Percentiles rank a stretch among this genome's conserved stretches.
phyloP scores from a whole-genome alignment of 495 filamentous ascomycete species.

The Trichoderma erinaceum region DNA sequence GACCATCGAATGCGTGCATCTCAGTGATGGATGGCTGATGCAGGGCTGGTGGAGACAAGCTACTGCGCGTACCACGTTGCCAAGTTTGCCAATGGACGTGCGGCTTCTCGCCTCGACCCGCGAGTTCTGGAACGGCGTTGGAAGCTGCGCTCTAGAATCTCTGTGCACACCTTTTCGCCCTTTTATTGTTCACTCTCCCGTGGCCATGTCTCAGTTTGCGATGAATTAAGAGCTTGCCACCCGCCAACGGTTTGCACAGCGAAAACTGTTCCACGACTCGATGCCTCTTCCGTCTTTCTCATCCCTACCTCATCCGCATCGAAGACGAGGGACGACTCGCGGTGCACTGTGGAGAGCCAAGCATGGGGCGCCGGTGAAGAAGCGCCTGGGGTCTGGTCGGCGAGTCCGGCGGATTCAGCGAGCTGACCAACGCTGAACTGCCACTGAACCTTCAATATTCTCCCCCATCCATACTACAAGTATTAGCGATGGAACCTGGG shows the following conservation, averaged over 20 bases:
- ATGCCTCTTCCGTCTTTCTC: background rate
- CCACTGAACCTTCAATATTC: background rate
- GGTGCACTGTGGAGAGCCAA: background rate
- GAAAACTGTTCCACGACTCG: no score
- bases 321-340: background rate
- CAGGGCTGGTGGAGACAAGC: background rate
- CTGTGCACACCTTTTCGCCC: background rate
- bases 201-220: no score
- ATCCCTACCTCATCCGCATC: background rate
- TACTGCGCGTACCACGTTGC: constrained; percentile 13
- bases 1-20: no score
- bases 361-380: background rate
- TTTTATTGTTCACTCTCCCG: background rate
- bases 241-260: background rate
- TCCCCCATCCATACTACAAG: no score
- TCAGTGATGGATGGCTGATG: background rate
- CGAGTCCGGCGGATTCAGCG: constrained; percentile 2
- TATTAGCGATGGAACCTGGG: background rate
- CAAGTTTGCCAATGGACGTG: background rate
- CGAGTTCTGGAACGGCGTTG: constrained; percentile 4
- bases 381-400: background rate
- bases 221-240: background rate
- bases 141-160: background rate
- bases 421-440: constrained; percentile 2
- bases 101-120: background rate